phyloP scores from a whole-genome alignment of 2,329 filamentous ascomycete species.

The Pseudogymnoascus sp. region DNA sequence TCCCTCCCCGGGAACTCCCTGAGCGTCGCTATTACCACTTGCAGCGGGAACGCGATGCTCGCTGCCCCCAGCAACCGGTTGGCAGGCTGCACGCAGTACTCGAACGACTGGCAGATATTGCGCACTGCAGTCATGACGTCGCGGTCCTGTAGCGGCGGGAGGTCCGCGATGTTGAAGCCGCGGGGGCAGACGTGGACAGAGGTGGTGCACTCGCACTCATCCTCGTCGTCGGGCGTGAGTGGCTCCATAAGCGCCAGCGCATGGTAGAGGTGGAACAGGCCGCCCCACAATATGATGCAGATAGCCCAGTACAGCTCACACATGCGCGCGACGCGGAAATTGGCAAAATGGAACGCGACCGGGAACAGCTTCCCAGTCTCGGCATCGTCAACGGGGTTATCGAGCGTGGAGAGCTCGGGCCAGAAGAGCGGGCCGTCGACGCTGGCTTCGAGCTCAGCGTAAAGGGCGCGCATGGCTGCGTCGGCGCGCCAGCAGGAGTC shows the following conservation, averaged over 20 bases:
- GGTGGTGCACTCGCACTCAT: slow-evolving; percentile 1
- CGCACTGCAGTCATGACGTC: slow-evolving; percentile 23
- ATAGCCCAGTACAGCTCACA: slow-evolving; percentile 29
- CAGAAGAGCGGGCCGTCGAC: slow-evolving; percentile 25
- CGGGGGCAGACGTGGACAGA: neutral
- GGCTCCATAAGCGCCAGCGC: slow-evolving; percentile 18
- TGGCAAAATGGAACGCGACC: slow-evolving; percentile 25
- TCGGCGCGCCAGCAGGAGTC: slow-evolving; percentile 26
- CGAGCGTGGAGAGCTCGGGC: slow-evolving; percentile 20
- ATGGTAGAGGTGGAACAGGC: slow-evolving; percentile 26
- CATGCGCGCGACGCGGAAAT: slow-evolving; percentile 22
- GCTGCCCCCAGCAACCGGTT: slow-evolving; percentile 16
- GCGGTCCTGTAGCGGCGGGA: slow-evolving; percentile 23
- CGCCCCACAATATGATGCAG: slow-evolving; percentile 28
- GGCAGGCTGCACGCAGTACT: slow-evolving; percentile 26
- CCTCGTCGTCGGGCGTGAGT: neutral
- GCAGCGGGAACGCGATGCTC: slow-evolving; percentile 20
- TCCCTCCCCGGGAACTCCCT: slow-evolving; percentile 8
- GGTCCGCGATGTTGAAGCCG: slow-evolving; percentile 12
- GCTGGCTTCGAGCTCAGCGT: slow-evolving; percentile 19
- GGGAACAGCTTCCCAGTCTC: slow-evolving; percentile 23
- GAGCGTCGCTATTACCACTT: slow-evolving; percentile 21
- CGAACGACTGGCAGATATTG: slow-evolving; percentile 30
- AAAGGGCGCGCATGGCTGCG: slow-evolving; percentile 20
- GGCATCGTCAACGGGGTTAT: slow-evolving; percentile 8